Percentiles rank a stretch among this genome's conserved stretches.
Evolutionary conservation across 257 asterid species (phyloP).

Genomic region (Solanum bukasovii): DNA sequence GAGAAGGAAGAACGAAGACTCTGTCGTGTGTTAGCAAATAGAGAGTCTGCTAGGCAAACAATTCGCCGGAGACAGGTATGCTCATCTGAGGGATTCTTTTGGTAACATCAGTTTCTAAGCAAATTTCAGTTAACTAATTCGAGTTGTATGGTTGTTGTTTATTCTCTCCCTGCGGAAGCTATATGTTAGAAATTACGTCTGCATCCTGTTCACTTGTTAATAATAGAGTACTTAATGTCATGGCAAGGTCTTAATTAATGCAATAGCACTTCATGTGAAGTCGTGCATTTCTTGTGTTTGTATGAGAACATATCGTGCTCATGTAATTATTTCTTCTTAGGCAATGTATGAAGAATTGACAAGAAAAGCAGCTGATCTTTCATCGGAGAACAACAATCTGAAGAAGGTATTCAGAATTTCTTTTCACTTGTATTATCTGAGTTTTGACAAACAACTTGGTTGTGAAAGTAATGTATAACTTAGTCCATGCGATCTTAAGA

Average conservation of each 20-base stretch:
- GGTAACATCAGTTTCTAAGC: not conserved
- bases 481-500: not conserved
- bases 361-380: conserved; percentile 29
- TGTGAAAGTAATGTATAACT: not conserved
- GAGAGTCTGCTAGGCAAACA: conserved; percentile 92
- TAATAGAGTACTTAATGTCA: not conserved
- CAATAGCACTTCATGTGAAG: not conserved
- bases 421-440: not conserved
- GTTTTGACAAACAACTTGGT: not conserved
- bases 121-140: not conserved
- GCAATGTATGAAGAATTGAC: conserved; percentile 41
- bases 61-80: conserved; percentile 79
- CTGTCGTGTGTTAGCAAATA: conserved; percentile 64
- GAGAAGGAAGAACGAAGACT: conserved; percentile 54
- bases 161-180: not conserved
- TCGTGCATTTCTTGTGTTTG: not conserved
- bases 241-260: not conserved
- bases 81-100: not conserved
- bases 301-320: not conserved
- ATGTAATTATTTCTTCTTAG: conserved; percentile 13
- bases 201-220: not conserved
- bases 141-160: not conserved
- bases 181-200: not conserved
- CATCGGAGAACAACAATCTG: conserved; percentile 40
- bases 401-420: conserved; percentile 29